Base-by-base conservation (phyloP, 208 protist genomes). In the Trichomonas gallinae region DNA sequence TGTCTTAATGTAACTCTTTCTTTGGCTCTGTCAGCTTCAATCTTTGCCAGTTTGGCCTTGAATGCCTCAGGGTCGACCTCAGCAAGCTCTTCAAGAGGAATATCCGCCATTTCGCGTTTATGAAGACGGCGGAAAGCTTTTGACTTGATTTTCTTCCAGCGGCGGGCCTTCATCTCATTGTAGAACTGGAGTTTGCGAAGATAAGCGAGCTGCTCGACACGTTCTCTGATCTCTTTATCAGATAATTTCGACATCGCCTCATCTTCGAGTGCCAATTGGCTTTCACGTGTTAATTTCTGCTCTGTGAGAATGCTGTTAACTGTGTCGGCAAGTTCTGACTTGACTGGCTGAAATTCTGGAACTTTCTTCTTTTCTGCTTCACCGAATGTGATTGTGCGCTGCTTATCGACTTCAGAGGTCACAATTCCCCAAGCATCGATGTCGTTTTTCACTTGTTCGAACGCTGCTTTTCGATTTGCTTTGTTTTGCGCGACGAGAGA, bases 71-170 rank as follows among this genome's bases (percentile, higher is more conserved):
- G 87, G 51, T 93, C 87, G n/a, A 93, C 44, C 51, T 93, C 87
- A 15, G 87, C 87, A 34, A 93, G 44, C 51, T 93, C 87, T 93
- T 93, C 87, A 38, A 93, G 87, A 34, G 87, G 44, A 38, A 93
- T 34, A 15, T 93, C 87, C 26, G 87, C 87, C 87, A 93, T 96
- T 46, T 96, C 81, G 6, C 26, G 13, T 85, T 97, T 97, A 72
- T 97, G 96, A 31, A 96, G 96, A n/a, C 87, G 63, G 46, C 96
- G 26, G 96, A 96, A 97, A 34, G 46, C 21, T 48, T 96, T 96
- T 42, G 96, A 97, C 96, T 97, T 97, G 97, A 97, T 97, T 63
- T 97, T 97, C 34, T 96, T 48, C 88, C 96, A 96, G 11, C 96
- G 63, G 49, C 96, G 96, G 11, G 91, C 81, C 44, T 97, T 96